Conservation (phyloP, 768 basidiomycete species). For the Amanita polypyramis region DNA sequence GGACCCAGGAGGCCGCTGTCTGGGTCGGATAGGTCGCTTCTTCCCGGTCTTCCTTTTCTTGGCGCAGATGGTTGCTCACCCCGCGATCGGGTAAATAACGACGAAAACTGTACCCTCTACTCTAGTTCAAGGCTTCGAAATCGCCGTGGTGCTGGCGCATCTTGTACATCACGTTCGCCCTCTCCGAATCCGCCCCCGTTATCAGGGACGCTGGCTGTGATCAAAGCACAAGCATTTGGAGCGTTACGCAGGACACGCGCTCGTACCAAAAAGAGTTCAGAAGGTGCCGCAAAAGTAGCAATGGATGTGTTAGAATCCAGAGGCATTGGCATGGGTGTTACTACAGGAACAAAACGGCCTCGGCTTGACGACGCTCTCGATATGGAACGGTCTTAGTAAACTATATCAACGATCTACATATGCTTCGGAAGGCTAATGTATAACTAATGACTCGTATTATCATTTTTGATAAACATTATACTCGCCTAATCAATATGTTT, state of each 20-base stretch:
- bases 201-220: constrained; percentile 79
- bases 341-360: constrained; percentile 34
- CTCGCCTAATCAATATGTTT: constrained; percentile 6
- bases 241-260: constrained; percentile 72
- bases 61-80: constrained; percentile 41
- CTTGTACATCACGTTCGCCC: constrained; percentile 40
- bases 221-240: constrained; percentile 86
- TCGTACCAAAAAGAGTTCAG: constrained; percentile 61
- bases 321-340: constrained; percentile 45
- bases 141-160: constrained; percentile 32
- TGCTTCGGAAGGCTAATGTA: constrained; percentile 6
- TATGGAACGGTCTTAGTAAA: constrained; percentile 9
- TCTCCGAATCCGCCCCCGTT: constrained; percentile 37
- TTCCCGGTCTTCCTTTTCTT: constrained; percentile 33
- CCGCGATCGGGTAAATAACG: constrained; percentile 45
- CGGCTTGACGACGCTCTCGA: constrained; percentile 46
- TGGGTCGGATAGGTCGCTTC: constrained; percentile 31
- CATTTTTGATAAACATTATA: constrained; percentile 6
- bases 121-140: constrained; percentile 32
- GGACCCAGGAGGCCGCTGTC: constrained; percentile 37
- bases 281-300: constrained; percentile 61
- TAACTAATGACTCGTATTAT: background rate
- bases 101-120: constrained; percentile 39
- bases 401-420: background rate
- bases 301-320: constrained; percentile 76